A percentile compares a stretch with the other conserved stretches of the same genome.
Conservation (phyloP, 257 asterid genomes). For the Sherardia arvensis region DNA sequence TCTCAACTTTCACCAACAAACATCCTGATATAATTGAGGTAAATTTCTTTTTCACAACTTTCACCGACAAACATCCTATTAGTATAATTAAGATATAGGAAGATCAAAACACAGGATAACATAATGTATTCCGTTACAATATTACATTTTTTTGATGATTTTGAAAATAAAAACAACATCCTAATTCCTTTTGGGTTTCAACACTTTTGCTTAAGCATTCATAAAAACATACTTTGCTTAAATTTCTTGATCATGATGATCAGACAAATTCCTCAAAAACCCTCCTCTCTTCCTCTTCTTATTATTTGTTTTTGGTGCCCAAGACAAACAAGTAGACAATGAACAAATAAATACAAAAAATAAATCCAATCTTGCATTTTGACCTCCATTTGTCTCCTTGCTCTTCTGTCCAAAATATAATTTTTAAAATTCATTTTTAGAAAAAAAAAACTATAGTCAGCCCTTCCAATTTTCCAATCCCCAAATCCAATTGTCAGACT, state of each 20-base stretch:
- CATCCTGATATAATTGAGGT: no score
- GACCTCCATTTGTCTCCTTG: constrained; percentile 4
- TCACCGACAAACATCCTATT: no score
- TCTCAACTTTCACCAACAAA: no score
- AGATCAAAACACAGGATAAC: no score
- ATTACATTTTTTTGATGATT: no score
- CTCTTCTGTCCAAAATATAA: not conserved
- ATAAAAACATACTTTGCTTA: no score
- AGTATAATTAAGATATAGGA: not conserved
- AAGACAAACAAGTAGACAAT: not conserved
- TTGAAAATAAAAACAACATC: no score
- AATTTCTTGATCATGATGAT: no score
- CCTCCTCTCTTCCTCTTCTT: not conserved
- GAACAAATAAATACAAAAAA: not conserved
- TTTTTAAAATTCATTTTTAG: not conserved
- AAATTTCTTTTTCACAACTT: no score
- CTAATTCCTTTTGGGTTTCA: no score
- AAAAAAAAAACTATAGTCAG: not conserved
- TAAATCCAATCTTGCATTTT: constrained; percentile 2
- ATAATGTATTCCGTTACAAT: no score
- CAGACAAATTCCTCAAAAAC: not conserved
- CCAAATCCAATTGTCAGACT: constrained; percentile 17
- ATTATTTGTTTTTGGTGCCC: not conserved
- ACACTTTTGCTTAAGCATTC: no score
- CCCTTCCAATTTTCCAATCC: not conserved